These are phyloP conservation scores for Aspergillus fumigatus DNA, from an alignment of 2,329 filamentous ascomycete species.

Conservation along the genomic window DNA sequence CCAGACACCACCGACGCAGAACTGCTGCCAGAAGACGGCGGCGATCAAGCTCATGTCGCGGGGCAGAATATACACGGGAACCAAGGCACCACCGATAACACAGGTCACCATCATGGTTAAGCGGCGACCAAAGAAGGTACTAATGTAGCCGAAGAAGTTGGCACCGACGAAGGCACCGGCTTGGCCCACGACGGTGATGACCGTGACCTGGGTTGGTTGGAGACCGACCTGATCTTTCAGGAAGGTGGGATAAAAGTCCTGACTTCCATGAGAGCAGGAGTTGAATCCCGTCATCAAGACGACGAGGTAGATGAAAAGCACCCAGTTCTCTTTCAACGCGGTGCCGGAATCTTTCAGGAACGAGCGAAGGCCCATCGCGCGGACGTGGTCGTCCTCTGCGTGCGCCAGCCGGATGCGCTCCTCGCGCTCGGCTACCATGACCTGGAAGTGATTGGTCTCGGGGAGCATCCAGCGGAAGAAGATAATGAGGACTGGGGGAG, in stretches of 20 bases:
- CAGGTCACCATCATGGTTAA: not conserved
- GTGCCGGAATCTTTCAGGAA: not conserved
- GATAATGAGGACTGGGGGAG: conserved; percentile 49
- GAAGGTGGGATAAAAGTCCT: not conserved
- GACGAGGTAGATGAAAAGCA: not conserved
- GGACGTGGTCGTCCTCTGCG: conserved; percentile 37
- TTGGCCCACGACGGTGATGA: not conserved
- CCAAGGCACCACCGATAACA: not conserved
- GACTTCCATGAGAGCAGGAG: not conserved
- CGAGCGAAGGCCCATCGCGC: conserved; percentile 8
- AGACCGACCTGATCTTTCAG: not conserved
- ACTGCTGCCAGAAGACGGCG: not conserved
- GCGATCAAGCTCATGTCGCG: not conserved
- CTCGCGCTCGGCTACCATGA: conserved; percentile 20
- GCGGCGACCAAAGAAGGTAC: not conserved
- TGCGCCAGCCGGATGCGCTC: conserved; percentile 26
- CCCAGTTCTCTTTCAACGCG: not conserved
- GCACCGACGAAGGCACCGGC: not conserved
- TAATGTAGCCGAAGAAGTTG: not conserved
- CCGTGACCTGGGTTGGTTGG: not conserved
- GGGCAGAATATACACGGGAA: not conserved
- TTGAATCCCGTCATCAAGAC: not conserved
- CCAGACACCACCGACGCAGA: not conserved
- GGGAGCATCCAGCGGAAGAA: conserved; percentile 66
- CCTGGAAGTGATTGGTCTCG: conserved; percentile 65